phyloP scores from a whole-genome alignment of 495 filamentous ascomycete genomes.

The Cladorrhinum samala region DNA sequence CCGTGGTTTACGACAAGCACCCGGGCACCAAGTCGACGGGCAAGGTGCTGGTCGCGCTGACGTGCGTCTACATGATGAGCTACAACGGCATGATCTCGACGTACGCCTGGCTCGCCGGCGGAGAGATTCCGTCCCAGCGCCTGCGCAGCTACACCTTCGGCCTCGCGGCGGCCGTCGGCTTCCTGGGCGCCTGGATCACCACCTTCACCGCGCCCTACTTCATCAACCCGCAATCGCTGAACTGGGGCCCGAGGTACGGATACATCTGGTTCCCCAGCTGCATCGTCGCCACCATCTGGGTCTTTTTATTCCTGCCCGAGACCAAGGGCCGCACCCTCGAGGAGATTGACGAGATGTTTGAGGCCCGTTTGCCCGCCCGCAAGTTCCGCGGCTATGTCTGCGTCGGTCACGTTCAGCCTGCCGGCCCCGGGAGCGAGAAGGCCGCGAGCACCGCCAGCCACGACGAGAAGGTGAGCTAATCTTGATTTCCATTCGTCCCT shows the following conservation, averaged over 20 bases:
- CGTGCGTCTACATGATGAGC: conserved; percentile 50
- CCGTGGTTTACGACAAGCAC: conserved; percentile 46
- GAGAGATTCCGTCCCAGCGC: conserved; percentile 51
- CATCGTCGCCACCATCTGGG: conserved; percentile 29
- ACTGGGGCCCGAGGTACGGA: conserved; percentile 53
- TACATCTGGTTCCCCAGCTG: conserved; percentile 50
- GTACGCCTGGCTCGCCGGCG: conserved; percentile 57
- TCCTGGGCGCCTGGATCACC: conserved; percentile 50
- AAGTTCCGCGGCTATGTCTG: conserved; percentile 35
- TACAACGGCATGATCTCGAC: conserved; percentile 52
- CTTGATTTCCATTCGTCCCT: too few relatives aligned
- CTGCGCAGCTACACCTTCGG: conserved; percentile 54
- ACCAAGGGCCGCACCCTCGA: conserved; percentile 52
- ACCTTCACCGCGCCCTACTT: conserved; percentile 58
- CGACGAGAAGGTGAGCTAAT: too few relatives aligned
- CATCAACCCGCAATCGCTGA: conserved; percentile 51
- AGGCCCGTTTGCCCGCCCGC: conserved; percentile 39
- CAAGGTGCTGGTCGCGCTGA: conserved; percentile 48
- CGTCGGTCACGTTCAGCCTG: conserved; percentile 6
- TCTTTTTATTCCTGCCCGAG: conserved; percentile 50
- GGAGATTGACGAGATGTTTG: conserved; percentile 55
- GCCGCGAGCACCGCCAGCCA: too few relatives aligned
- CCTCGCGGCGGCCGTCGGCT: conserved; percentile 47
- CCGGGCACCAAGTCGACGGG: conserved; percentile 43
- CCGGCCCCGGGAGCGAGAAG: background rate